Evolutionary conservation across 352 stramenopile species (phyloP), one percentile per base, ranked within the genome.

Genomic region (Globisporangium nagaii): DNA sequence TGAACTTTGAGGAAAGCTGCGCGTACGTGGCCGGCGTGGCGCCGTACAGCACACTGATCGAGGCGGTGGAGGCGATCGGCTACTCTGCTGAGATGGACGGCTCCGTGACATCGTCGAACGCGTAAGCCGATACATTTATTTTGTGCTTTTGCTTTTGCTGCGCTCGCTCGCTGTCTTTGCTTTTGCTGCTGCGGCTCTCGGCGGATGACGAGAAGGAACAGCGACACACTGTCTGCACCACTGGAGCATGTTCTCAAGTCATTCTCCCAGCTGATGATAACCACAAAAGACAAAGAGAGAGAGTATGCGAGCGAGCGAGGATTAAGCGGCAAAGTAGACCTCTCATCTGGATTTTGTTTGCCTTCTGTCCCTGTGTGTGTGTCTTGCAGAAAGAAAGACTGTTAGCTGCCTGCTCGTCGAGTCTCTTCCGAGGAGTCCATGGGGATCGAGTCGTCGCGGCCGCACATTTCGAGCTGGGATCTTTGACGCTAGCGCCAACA

Each of bases 21-120:
- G 84, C 83, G 32, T 91, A 91, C 60, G 79, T 91, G 28, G 76
- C 79, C 2, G 83, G 83, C 39, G 70, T 65, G 2, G 80, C 79
- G 15, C 56, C 79, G 15, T 67, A 68, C 56, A 75, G 53, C 44
- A 64, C 73, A 43, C 62, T 94, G 44, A 65, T 91, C 41, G 70
- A 74, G 1, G 70, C 78, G 0, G 64, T 94, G 34, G 84, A 93
- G 34, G 65, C 56, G 17, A 71, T 86, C 34, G 84, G 84, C 5
- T 94, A 88, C 53, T 66, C 66, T n/a, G 78, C 75, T 22, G 73
- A 84, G 31, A 63, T 84, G 47, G 68, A 56, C 58, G 65, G 62
- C 46, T 46, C 60, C 6, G 61, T 56, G 42, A 63, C 60, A 41
- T 69, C 72, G 13, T 68, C 70, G 62, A 77, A 68, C 63, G 75